Base-by-base conservation (phyloP, 2,329 filamentous ascomycete species). In the Gnomoniopsis smithogilvyi region DNA sequence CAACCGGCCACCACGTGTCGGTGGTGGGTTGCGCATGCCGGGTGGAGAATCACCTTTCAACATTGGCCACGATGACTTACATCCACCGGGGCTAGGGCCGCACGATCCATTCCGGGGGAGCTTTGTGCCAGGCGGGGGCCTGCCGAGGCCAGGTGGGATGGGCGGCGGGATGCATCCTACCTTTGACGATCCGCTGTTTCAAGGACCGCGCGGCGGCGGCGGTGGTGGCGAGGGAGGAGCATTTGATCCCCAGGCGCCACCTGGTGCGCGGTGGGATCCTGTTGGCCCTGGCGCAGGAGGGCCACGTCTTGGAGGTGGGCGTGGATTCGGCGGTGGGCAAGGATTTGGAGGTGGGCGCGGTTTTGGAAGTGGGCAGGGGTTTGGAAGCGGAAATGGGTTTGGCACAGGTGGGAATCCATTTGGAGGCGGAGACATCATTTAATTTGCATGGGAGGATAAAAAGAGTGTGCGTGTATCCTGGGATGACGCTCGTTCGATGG, bases 131-230 rank as follows among this genome's bases (percentile, higher is more conserved):
- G 83, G 84, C 33, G 80, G 83, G n/a, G 81, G 84, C 0, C 73
- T 86, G 6, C 78, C 80, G 22, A 76, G 80, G n/a, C 78, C 80
- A 1, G 83, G 85, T 15, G 83, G 86, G 21, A 82, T 67, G 2
- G 67, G 82, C 12, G 86, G 89, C 14, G 95, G 95, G 1, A 99
- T 99, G 95, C 91, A 97, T 73, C 95, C 95, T 1, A 96, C 93
- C 0, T 95, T 96, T 70, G 92, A 96, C 67, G 93, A 98, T 69
- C 92, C 91, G 7, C 74, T 97, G 51, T 96, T 96, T 69, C 82
- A 81, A 6, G 88, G 87, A 0, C 73, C 72, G 11, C 77, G 77
- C 7, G 80, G 73, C 1, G 76, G 70, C 7, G 73, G 78, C 2
- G 73, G 78, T 2, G 73, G 74, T 38, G 78, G 71, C 17, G 73